phyloP scores from a whole-genome alignment of 495 filamentous ascomycete genomes.

The Neurospora sp. region DNA sequence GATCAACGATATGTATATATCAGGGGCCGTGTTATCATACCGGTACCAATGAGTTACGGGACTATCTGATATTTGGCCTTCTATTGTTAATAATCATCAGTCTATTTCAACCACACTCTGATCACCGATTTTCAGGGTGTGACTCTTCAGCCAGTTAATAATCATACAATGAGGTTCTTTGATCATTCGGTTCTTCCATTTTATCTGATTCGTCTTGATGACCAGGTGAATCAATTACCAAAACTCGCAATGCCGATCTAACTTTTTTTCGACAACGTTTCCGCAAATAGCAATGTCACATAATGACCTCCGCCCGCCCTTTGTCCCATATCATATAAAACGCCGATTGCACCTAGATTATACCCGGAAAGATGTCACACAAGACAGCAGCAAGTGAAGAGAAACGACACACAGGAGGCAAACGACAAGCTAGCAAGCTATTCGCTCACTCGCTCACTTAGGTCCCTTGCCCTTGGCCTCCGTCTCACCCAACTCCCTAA shows the following conservation, averaged over 20 bases:
- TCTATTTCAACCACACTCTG: neutral
- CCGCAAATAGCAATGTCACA: neutral
- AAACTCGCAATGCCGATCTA: neutral
- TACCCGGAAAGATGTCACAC: neutral
- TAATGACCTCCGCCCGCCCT: neutral
- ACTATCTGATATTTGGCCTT: neutral
- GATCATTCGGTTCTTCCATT: neutral
- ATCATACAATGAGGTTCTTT: neutral
- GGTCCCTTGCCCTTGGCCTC: conserved; percentile 84
- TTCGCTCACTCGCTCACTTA: conserved; percentile 23
- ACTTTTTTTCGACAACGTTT: neutral
- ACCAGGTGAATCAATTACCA: neutral
- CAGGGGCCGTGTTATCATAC: neutral
- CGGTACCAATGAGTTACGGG: neutral
- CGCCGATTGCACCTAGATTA: neutral
- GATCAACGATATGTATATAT: neutral
- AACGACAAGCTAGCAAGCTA: neutral
- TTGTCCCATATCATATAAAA: neutral
- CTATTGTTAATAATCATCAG: neutral
- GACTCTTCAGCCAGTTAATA: neutral
- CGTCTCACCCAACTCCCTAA: conserved; percentile 73
- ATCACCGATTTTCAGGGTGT: neutral
- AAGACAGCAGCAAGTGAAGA: neutral
- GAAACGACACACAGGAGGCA: neutral
- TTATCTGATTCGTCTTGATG: neutral